Evolutionary conservation across 1,284 basidiomycete genomes (phyloP).

Genomic region (Pseudozyma flocculosa): DNA sequence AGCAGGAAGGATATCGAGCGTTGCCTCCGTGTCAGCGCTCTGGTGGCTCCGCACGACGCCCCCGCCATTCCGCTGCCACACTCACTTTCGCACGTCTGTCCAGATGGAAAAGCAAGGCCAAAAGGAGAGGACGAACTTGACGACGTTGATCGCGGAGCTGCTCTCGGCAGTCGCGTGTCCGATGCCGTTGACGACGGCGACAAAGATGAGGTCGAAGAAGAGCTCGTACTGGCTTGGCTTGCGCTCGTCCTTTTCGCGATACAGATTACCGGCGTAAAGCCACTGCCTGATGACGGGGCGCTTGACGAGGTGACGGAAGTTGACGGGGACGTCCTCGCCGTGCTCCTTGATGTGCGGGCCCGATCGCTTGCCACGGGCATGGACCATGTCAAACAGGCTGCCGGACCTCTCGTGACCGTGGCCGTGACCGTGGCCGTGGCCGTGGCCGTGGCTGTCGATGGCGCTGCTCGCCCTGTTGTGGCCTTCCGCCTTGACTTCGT

Average conservation of each 20-base stretch:
- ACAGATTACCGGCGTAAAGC: constrained; percentile 51
- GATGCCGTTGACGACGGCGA: constrained; percentile 43
- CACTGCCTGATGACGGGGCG: constrained; percentile 56
- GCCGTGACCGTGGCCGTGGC: constrained; percentile 1
- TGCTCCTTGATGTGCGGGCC: constrained; percentile 28
- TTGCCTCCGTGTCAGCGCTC: no score
- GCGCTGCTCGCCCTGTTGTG: background rate
- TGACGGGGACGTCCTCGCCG: constrained; percentile 46
- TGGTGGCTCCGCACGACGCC: no score
- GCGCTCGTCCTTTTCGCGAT: constrained; percentile 51
- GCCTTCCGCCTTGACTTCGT: background rate
- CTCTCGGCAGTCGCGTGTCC: constrained; percentile 47
- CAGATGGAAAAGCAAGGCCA: constrained; percentile 52
- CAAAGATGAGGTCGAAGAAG: constrained; percentile 56
- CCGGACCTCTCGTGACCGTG: constrained; percentile 11
- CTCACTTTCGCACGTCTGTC: constrained; percentile 34
- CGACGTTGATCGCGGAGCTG: constrained; percentile 46
- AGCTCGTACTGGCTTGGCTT: constrained; percentile 54
- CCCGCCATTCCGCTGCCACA: no score
- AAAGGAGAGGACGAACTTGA: constrained; percentile 55
- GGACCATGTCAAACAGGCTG: constrained; percentile 26
- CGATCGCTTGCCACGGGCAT: constrained; percentile 7
- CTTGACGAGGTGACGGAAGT: constrained; percentile 48
- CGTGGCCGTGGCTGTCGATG: background rate
- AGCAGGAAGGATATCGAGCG: no score